phyloP scores from a whole-genome alignment of 2,329 filamentous ascomycete species.

The Lachnellula hyalina region DNA sequence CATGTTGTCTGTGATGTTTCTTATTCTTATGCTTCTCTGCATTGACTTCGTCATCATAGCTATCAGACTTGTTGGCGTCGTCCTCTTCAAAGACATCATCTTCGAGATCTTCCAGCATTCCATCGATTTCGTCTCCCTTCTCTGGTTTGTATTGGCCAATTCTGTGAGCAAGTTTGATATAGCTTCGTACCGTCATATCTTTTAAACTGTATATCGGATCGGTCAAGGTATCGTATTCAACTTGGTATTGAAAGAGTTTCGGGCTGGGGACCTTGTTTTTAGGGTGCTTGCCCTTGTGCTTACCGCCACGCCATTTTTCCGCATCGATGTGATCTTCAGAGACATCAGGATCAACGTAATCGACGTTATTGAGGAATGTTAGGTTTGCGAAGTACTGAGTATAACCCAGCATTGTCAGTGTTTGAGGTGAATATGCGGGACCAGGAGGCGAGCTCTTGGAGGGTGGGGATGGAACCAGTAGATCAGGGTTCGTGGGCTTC shows the following conservation, averaged over 20 bases:
- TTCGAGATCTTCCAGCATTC: slow-evolving; percentile 19
- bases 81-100: slow-evolving; percentile 22
- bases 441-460: slow-evolving; percentile 69
- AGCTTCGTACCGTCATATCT: slow-evolving; percentile 80
- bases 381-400: slow-evolving; percentile 93
- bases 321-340: slow-evolving; percentile 30
- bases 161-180: slow-evolving; percentile 70
- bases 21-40: slow-evolving; percentile 37
- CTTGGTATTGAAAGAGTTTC: slow-evolving; percentile 64
- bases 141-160: slow-evolving; percentile 55
- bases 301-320: slow-evolving; percentile 57
- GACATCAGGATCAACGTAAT: slow-evolving; percentile 37
- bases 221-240: slow-evolving; percentile 80
- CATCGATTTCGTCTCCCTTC: slow-evolving; percentile 29
- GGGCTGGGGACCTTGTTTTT: slow-evolving; percentile 50
- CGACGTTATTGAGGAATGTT: slow-evolving; percentile 77
- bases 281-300: slow-evolving; percentile 54
- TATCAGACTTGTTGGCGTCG: slow-evolving; percentile 21
- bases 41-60: slow-evolving; percentile 28
- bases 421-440: slow-evolving; percentile 83
- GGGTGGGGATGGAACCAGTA: slow-evolving; percentile 66
- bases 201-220: slow-evolving; percentile 70
- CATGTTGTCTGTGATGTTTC: slow-evolving; percentile 48
- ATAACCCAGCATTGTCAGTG: slow-evolving; percentile 72
- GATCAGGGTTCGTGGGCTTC: slow-evolving; percentile 53